phyloP scores from a whole-genome alignment of 108 stramenopile species.

The Bacterosira constricta region DNA sequence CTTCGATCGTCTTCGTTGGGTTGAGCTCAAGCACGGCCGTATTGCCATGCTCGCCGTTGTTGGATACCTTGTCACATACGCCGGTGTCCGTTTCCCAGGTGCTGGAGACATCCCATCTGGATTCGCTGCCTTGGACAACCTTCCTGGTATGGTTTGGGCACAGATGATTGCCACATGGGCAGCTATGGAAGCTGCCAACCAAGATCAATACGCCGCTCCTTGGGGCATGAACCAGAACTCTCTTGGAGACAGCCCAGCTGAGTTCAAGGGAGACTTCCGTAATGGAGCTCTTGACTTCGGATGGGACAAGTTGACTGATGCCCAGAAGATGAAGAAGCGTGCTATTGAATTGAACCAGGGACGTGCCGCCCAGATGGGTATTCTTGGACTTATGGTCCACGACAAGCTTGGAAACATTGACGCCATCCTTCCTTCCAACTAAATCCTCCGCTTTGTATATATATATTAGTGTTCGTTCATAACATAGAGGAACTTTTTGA shows the following conservation, averaged over 20 bases:
- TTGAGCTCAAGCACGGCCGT: constrained; percentile 66
- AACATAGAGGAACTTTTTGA: background rate
- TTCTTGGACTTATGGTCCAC: constrained; percentile 89
- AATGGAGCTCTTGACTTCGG: constrained; percentile 82
- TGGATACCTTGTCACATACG: constrained; percentile 76
- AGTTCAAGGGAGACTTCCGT: constrained; percentile 83
- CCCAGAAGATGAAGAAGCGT: constrained; percentile 74
- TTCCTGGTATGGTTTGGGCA: constrained; percentile 62
- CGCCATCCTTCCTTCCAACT: constrained; percentile 10
- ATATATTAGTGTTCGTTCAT: background rate
- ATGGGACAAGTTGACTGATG: constrained; percentile 68
- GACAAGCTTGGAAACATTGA: constrained; percentile 65
- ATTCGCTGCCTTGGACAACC: constrained; percentile 58
- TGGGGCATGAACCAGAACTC: constrained; percentile 29
- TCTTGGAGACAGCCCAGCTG: constrained; percentile 17
- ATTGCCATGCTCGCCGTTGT: constrained; percentile 63
- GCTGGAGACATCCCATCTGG: constrained; percentile 75
- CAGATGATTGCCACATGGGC: constrained; percentile 66
- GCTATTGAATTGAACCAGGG: constrained; percentile 93
- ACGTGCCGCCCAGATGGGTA: constrained; percentile 94
- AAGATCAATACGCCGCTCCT: constrained; percentile 20
- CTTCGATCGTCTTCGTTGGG: constrained; percentile 66
- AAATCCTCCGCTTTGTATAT: background rate
- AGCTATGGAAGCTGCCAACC: constrained; percentile 49
- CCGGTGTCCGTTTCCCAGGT: constrained; percentile 79